Evolutionary conservation across 1,284 basidiomycete genomes (phyloP).

Genomic region (Volvariella volvacea): DNA sequence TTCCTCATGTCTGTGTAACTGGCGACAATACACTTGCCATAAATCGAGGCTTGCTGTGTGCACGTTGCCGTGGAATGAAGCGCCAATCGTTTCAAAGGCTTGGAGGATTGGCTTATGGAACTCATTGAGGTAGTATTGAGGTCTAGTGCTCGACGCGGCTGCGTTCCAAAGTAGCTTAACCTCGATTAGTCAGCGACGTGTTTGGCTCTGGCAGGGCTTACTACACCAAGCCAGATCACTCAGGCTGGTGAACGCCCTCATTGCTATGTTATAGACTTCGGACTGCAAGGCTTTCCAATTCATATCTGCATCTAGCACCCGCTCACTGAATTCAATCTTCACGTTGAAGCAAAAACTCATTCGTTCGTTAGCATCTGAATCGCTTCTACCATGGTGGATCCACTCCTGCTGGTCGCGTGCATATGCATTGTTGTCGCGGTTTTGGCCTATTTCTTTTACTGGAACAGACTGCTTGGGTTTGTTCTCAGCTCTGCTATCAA

Average conservation of each 20-base stretch:
- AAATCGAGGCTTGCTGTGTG: conserved; percentile 57
- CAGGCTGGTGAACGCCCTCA: no score
- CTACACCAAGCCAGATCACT: no score
- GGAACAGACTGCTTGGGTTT: conserved; percentile 76
- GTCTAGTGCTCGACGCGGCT: conserved; percentile 11
- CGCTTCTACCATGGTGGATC: no score
- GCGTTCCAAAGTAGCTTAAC: no score
- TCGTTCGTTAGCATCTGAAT: no score
- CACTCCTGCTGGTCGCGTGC: conserved; percentile 62
- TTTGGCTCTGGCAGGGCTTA: no score
- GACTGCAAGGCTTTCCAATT: no score
- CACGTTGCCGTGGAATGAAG: conserved; percentile 66
- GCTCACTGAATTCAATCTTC: no score
- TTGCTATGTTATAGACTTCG: no score
- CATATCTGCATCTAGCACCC: neutral
- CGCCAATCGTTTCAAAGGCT: conserved; percentile 57
- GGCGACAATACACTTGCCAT: conserved; percentile 75
- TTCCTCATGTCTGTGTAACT: conserved; percentile 73
- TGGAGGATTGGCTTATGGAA: conserved; percentile 21
- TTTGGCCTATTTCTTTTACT: conserved; percentile 84
- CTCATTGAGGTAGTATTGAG: conserved; percentile 13
- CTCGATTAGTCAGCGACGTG: no score
- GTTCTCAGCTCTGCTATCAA: conserved; percentile 56
- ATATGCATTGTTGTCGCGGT: conserved; percentile 65
- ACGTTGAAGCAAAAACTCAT: no score